Conservation (phyloP, 345 rosid species). For the Boechera divaricarpa region DNA sequence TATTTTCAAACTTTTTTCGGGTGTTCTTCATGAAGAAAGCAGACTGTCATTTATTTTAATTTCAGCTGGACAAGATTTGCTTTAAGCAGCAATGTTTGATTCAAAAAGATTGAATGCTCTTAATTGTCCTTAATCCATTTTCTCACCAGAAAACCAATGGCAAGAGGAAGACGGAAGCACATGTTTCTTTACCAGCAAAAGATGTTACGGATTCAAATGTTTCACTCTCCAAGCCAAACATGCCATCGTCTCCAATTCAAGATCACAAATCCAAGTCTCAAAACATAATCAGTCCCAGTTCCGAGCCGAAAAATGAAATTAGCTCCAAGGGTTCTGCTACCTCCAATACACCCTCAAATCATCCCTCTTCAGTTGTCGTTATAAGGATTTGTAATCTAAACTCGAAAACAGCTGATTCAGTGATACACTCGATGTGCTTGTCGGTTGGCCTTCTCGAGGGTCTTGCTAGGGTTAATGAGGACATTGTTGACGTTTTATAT, state of each 20-base stretch:
- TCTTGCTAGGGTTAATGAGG: constrained; percentile 27
- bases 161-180: constrained; percentile 5
- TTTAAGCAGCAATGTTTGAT: background rate
- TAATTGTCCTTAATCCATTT: background rate
- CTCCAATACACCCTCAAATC: background rate
- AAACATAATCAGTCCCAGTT: background rate
- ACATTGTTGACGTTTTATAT: constrained; percentile 30
- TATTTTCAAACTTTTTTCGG: background rate
- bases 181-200: constrained; percentile 10
- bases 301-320: background rate
- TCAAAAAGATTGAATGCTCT: constrained; percentile 2
- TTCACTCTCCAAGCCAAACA: constrained; percentile 1
- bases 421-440: constrained; percentile 32
- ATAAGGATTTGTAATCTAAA: constrained; percentile 35
- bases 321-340: constrained; percentile 12
- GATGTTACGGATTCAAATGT: constrained; percentile 2
- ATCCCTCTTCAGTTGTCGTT: background rate
- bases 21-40: background rate
- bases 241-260: background rate
- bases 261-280: constrained; percentile 13
- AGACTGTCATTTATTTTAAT: background rate
- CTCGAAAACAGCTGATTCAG: constrained; percentile 32
- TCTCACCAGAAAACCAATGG: constrained; percentile 20
- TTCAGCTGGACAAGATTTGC: background rate
- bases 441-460: constrained; percentile 22